Evolutionary conservation across 148 eudicot genomes (phyloP).

Genomic region (Salicornia ramosissima): DNA sequence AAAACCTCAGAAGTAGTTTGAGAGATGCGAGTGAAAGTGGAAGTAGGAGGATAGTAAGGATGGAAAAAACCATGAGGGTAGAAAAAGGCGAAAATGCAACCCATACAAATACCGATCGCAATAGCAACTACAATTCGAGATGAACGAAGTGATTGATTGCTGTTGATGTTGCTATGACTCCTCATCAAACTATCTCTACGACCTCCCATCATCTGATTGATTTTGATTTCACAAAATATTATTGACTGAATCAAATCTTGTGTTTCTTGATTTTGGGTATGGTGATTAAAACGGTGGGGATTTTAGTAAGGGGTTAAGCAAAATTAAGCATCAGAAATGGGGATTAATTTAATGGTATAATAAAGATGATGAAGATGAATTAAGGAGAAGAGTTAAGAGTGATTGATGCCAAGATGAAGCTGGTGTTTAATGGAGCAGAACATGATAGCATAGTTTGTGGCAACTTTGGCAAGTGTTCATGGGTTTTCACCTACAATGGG

Average conservation of each 20-base stretch:
- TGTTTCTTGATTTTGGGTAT: background rate
- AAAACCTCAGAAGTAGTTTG: constrained; percentile 39
- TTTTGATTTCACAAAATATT: too few relatives aligned
- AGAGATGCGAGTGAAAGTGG: constrained; percentile 22
- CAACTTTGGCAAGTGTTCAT: too few relatives aligned
- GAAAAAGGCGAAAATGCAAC: constrained; percentile 50
- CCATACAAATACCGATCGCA: constrained; percentile 47
- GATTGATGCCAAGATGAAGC: background rate
- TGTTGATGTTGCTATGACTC: constrained; percentile 12
- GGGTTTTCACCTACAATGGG: too few relatives aligned
- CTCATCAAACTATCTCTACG: constrained; percentile 54
- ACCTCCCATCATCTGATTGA: constrained; percentile 38
- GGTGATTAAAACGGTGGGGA: background rate
- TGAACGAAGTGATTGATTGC: constrained; percentile 29
- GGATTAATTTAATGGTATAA: background rate
- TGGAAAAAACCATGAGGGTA: constrained; percentile 59
- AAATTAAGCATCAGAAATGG: background rate
- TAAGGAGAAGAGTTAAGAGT: background rate
- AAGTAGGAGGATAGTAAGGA: constrained; percentile 19
- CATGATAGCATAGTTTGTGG: too few relatives aligned
- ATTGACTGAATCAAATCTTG: too few relatives aligned
- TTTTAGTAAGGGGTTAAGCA: background rate
- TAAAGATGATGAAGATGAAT: background rate
- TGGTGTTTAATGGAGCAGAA: too few relatives aligned
- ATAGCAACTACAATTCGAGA: constrained; percentile 52